These are phyloP conservation scores for Vitis hybrid DNA, from an alignment of 177 flowering plant genomes.

Conservation along the genomic window DNA sequence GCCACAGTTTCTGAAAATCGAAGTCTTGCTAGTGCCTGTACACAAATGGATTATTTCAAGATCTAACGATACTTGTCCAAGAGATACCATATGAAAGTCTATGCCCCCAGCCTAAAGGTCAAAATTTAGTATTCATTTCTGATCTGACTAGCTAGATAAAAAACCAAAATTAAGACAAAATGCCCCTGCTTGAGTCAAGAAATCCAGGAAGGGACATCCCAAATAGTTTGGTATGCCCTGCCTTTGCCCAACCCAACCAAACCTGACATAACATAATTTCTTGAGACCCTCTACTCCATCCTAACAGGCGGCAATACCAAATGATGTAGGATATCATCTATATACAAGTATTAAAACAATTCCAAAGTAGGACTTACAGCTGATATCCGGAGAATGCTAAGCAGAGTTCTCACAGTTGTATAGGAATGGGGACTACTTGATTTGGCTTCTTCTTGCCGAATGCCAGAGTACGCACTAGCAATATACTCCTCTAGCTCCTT, in stretches of 20 bases:
- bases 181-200: not conserved
- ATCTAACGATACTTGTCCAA: not conserved
- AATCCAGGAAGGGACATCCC: not conserved
- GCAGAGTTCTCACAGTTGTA: slow-evolving; percentile 91
- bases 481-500: slow-evolving; percentile 92
- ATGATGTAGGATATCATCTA: not conserved
- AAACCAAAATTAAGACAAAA: not conserved
- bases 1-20: slow-evolving; percentile 87
- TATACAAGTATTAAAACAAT: not conserved
- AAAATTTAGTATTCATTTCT: too few species aligned
- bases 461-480: slow-evolving; percentile 86
- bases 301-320: not conserved
- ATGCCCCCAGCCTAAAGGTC: too few species aligned
- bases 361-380: slow-evolving; percentile 55
- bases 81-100: not conserved
- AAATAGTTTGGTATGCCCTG: not conserved
- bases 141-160: not conserved
- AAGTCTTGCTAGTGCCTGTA: slow-evolving; percentile 95
- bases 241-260: not conserved
- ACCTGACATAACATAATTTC: not conserved
- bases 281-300: not conserved
- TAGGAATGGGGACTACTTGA: slow-evolving; percentile 88
- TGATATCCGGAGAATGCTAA: slow-evolving; percentile 96
- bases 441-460: slow-evolving; percentile 97
- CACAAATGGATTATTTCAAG: slow-evolving; percentile 4